Evolutionary conservation across 805 yeast species (phyloP).

Genomic region (Zygoascus biomembranicola): DNA sequence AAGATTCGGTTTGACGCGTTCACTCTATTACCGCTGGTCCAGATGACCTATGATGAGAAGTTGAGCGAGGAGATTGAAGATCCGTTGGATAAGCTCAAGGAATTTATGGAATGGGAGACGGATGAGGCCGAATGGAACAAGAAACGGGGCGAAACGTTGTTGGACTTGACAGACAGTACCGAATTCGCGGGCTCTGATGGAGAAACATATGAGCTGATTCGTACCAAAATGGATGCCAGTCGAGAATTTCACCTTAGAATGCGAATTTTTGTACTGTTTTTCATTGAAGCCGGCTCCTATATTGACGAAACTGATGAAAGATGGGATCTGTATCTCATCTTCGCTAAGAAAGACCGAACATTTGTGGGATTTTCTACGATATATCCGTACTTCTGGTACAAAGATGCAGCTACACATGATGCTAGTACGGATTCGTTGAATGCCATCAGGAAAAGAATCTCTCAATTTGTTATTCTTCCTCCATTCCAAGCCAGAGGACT

Average conservation of each 20-base stretch:
- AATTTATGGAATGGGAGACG: conserved; percentile 8
- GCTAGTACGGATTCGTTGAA: conserved; percentile 11
- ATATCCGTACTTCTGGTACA: conserved; percentile 75
- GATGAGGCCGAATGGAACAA: conserved; percentile 13
- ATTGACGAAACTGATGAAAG: conserved; percentile 66
- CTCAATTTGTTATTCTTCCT: conserved; percentile 82
- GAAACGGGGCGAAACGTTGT: not conserved
- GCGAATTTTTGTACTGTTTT: conserved; percentile 72
- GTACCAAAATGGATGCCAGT: conserved; percentile 39
- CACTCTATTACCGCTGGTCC: conserved; percentile 66
- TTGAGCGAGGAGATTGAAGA: conserved; percentile 50
- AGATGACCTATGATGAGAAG: conserved; percentile 47
- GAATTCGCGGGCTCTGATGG: conserved; percentile 19
- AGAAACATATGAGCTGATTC: conserved; percentile 44
- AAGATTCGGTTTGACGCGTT: conserved; percentile 59
- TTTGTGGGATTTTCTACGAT: conserved; percentile 71
- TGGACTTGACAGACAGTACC: no score
- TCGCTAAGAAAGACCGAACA: conserved; percentile 25
- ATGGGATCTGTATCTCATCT: conserved; percentile 71
- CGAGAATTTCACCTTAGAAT: conserved; percentile 46
- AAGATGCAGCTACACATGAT: conserved; percentile 46
- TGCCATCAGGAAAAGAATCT: conserved; percentile 57
- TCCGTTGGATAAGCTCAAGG: conserved; percentile 43
- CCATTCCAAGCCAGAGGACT: conserved; percentile 67
- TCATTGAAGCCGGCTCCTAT: conserved; percentile 89